Evolutionary conservation across 176 grass and related monocot species (phyloP), one percentile per base, ranked within the genome.

Genomic region (Neostapfia colusana): DNA sequence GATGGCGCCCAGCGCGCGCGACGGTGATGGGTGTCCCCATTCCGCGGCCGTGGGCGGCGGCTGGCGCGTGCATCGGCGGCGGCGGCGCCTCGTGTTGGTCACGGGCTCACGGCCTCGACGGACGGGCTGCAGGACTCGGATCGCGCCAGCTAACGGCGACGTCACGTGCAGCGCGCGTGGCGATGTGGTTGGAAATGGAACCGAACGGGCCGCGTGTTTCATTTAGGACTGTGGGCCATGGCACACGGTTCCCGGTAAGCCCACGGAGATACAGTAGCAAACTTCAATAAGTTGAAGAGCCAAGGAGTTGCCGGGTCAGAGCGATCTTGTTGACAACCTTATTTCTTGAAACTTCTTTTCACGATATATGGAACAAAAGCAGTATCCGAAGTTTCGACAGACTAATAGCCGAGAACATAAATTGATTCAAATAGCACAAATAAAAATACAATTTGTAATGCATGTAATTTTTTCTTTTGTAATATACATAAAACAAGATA

Each of bases 1-100:
- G 70, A 46, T 36, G 62, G 31, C 0, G 2, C n/a, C 16, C 51
- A 27, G 59, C 25, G 31, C 18, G 40, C 31, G 53, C 42, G 2
- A 78, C 5, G 28, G 72, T 1, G 41, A 27, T 11, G 63, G 53
- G 8, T n/a, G 6, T 1, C 53, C 8, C 0, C 35, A 7, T 28
- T 17, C 21, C 79, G 26, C 10, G 63, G 42, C 78, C 13, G 35
- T 45, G 36, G 35, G 44, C 50, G 72, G 17, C 20, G 0, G 55
- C 64, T 26, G 55, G 55, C 15, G 55, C 72, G 64, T 76, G 78
- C 84, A 86, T 86, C 41, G 62, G 76, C 69, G 56, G 15, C 37
- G 21, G 1, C 25, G 37, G 36, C 45, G 26, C 26, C 39, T 65
- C 21, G 50, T 10, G 40, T 12, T 18, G 58, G 1, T 11, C 1